These are phyloP conservation scores for Populus simonii DNA, from an alignment of 345 rosid genomes.

Conservation along the genomic window DNA sequence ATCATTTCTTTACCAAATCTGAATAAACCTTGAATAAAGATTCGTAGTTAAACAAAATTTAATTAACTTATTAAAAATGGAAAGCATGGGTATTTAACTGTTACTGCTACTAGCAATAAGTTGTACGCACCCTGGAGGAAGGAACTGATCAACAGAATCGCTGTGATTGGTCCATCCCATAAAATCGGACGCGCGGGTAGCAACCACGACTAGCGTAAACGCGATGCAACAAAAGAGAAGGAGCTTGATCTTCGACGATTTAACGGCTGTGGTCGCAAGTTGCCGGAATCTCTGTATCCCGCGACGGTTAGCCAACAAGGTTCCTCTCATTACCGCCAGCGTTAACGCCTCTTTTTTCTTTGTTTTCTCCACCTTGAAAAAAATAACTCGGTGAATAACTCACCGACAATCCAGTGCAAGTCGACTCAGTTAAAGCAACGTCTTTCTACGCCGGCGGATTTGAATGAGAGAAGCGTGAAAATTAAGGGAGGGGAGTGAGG, in stretches of 20 bases:
- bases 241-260: conserved; percentile 64
- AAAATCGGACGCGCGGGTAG: conserved; percentile 39
- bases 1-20: background rate
- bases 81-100: background rate
- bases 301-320: conserved; percentile 58
- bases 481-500: background rate
- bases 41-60: background rate
- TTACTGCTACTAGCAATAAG: background rate
- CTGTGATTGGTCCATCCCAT: conserved; percentile 34
- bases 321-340: conserved; percentile 59
- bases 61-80: background rate
- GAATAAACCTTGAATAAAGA: background rate
- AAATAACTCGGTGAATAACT: background rate
- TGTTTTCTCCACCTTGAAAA: background rate
- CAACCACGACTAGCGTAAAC: conserved; percentile 43
- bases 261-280: conserved; percentile 29
- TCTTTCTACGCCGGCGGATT: background rate
- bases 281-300: conserved; percentile 60
- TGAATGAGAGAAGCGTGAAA: background rate
- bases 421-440: background rate
- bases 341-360: background rate
- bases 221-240: conserved; percentile 51
- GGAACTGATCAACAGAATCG: conserved; percentile 38
- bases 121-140: conserved; percentile 48
- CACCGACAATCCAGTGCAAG: background rate